A percentile compares a stretch with the other conserved stretches of the same genome.
phyloP scores from a whole-genome alignment of 306 rosid genomes.

The Citrullus mucosospermus region DNA sequence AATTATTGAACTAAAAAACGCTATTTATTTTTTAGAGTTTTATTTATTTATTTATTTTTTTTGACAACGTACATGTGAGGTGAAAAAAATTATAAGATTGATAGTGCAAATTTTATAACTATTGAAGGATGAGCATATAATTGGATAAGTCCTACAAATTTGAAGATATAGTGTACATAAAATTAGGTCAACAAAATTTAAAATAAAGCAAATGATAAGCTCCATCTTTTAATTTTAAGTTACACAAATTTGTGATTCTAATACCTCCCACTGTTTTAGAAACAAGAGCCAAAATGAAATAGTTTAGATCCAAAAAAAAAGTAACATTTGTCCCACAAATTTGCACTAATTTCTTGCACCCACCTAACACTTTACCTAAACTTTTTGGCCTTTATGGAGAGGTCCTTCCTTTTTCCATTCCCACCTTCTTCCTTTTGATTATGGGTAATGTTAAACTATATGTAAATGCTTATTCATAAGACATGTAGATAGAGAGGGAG shows the following conservation, averaged over 20 bases:
- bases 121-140: no score
- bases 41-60: no score
- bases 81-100: no score
- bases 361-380: conserved; percentile 37
- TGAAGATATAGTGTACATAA: no score
- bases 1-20: no score
- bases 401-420: background rate
- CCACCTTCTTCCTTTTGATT: background rate
- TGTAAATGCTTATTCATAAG: background rate
- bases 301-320: background rate
- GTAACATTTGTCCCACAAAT: conserved; percentile 23
- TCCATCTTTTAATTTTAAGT: background rate
- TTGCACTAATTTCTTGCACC: conserved; percentile 17
- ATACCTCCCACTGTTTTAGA: background rate
- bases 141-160: no score
- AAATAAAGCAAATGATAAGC: no score
- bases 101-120: no score
- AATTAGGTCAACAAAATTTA: no score
- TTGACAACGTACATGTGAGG: no score
- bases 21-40: no score
- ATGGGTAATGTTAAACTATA: background rate
- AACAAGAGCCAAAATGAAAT: background rate
- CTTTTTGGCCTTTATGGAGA: conserved; percentile 33
- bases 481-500: background rate
- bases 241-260: background rate